Percentiles rank a stretch among this genome's conserved stretches.
Evolutionary conservation across 2,329 filamentous ascomycete genomes (phyloP).

Genomic region (Sporothrix brasiliensis): DNA sequence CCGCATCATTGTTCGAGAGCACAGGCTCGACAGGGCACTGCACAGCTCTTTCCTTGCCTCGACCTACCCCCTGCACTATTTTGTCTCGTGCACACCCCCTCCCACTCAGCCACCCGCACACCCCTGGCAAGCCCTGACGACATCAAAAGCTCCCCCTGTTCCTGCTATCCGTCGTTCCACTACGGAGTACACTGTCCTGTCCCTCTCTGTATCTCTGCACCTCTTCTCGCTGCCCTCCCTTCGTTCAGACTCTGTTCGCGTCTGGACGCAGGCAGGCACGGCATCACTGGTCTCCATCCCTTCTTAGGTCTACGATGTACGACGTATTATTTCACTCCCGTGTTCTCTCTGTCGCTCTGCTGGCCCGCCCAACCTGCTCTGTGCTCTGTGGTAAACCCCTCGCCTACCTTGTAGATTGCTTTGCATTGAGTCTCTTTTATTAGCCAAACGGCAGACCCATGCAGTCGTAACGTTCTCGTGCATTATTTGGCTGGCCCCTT

Average conservation of each 20-base stretch:
- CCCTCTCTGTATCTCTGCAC: background rate
- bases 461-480: constrained; percentile 23
- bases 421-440: constrained; percentile 30
- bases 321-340: constrained; percentile 22
- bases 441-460: constrained; percentile 29
- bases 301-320: background rate
- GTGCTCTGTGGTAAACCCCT: constrained; percentile 23
- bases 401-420: constrained; percentile 15
- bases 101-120: constrained; percentile 33
- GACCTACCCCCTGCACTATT: constrained; percentile 15
- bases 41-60: constrained; percentile 8
- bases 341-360: constrained; percentile 9
- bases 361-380: background rate
- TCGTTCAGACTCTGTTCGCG: background rate
- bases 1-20: constrained; percentile 7
- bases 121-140: constrained; percentile 34
- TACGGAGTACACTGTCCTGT: background rate
- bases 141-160: constrained; percentile 33
- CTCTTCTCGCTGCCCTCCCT: constrained; percentile 12
- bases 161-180: background rate
- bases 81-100: constrained; percentile 16
- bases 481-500: constrained; percentile 13
- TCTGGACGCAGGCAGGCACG: background rate
- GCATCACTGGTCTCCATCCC: too few relatives aligned
- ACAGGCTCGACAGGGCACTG: background rate